Evolutionary conservation across 495 filamentous ascomycete species (phyloP), one percentile per base, ranked within the genome.

Genomic region (Mycothermus thermophilus): DNA sequence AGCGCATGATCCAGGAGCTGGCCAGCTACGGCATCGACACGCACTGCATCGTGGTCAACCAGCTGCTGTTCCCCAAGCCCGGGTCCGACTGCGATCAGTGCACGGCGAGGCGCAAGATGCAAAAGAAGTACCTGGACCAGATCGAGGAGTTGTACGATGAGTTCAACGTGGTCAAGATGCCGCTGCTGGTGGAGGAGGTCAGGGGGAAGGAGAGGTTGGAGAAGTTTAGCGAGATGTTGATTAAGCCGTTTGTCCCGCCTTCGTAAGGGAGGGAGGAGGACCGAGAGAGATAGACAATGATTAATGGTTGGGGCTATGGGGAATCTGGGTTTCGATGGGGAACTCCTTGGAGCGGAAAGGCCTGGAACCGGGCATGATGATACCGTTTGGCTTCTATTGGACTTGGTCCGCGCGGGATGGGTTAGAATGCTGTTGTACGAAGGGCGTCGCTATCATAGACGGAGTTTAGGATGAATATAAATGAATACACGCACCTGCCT

Each of bases 1-100:
- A 99, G 62, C 82, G 90, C 43, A 95, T 97, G 90, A 95, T 97
- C 50, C 90, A 97, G 62, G 90, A 99, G 65, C 69, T 99, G 46
- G 77, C 85, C 30, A 79, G 69, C 55, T 99, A 94, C 63, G 62
- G 75, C 45, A 99, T 99, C 52, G 90, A 99, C 58, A 94, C 88
- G 7, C 90, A 99, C 57, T 71, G 78, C 47, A 95, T 99, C 43
- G 90, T 99, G 12, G 90, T 99, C 52, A 99, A 99, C 59, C 90
- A 99, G 67, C 69, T 97, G 41, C 61, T 97, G 36, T 97, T 93
- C 63, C 90, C 90, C 11, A 84, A 82, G 57, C 69, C 79, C 41
- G 79, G 77, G 15, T 90, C 78, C 48, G 69, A 74, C 21, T 99
- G 90, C 57, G 84, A 93, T 31, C 90, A 99, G 63, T 99, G 90